Percentiles rank a stretch among this genome's conserved stretches.
Conservation (phyloP, 179 eudicot genomes). For the Beta lomatogona region DNA sequence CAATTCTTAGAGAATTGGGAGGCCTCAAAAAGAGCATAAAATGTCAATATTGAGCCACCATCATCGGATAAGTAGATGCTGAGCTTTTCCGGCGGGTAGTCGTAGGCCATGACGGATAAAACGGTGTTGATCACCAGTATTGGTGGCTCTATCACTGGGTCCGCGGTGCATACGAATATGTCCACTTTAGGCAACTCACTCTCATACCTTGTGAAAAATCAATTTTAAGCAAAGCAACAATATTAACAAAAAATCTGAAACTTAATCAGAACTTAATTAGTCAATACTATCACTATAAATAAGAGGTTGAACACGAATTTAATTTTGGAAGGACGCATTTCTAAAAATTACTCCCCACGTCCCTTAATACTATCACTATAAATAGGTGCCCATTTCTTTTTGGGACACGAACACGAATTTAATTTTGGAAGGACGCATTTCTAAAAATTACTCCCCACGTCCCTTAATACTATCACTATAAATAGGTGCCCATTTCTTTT, state of each 20-base stretch:
- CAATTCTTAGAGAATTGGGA: conserved; percentile 45
- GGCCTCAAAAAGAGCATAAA: conserved; percentile 56
- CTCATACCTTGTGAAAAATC: conserved; percentile 39
- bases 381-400: too few relatives aligned
- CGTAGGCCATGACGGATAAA: conserved; percentile 59
- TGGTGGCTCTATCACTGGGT: conserved; percentile 64
- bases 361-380: too few relatives aligned
- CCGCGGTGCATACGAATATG: conserved; percentile 68
- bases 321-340: too few relatives aligned
- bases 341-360: too few relatives aligned
- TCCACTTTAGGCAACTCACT: conserved; percentile 51
- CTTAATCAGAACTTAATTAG: too few relatives aligned
- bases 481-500: too few relatives aligned
- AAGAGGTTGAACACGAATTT: background rate
- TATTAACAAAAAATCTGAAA: background rate
- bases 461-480: too few relatives aligned
- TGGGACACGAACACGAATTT: too few relatives aligned
- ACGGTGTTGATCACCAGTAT: conserved; percentile 63
- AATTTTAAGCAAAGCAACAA: background rate
- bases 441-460: too few relatives aligned
- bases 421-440: too few relatives aligned
- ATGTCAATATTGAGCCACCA: conserved; percentile 52
- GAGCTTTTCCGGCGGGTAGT: conserved; percentile 56
- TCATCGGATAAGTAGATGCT: conserved; percentile 58
- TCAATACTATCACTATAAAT: background rate